These are phyloP conservation scores for Cichorium intybus DNA, from an alignment of 140 eudicot genomes.

Conservation along the genomic window DNA sequence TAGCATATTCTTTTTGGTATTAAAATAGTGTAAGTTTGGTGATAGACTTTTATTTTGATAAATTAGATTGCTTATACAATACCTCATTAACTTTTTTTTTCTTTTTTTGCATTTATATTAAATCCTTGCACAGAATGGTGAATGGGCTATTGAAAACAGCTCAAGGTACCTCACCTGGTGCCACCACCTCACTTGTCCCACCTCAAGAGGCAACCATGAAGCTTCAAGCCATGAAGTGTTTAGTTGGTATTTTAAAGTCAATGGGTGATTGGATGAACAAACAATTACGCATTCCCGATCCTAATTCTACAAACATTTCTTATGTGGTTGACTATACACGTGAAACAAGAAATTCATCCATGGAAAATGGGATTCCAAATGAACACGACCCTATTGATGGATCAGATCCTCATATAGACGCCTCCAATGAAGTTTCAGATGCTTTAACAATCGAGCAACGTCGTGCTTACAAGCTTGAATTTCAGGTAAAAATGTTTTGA, in stretches of 20 bases:
- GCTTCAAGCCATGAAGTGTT: conserved; percentile 89
- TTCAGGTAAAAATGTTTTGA: conserved; percentile 61
- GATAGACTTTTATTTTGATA: not conserved
- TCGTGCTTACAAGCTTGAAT: conserved; percentile 96
- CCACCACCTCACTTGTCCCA: conserved; percentile 67
- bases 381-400: conserved; percentile 67
- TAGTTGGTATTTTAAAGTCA: conserved; percentile 77
- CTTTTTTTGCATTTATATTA: too few relatives aligned
- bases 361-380: conserved; percentile 53
- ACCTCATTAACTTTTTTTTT: too few relatives aligned
- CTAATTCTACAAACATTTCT: conserved; percentile 41
- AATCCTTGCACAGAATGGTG: conserved; percentile 64
- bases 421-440: conserved; percentile 74
- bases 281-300: conserved; percentile 79
- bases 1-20: not conserved
- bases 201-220: conserved; percentile 86
- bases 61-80: too few relatives aligned
- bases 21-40: not conserved
- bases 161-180: conserved; percentile 95
- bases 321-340: conserved; percentile 46
- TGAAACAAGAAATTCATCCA: conserved; percentile 48
- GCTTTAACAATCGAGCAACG: conserved; percentile 88
- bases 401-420: conserved; percentile 78
- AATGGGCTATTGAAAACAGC: conserved; percentile 97
- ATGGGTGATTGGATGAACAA: conserved; percentile 99